These are phyloP conservation scores for Funneliformis mosseae DNA, from an alignment of 192 early-diverging fungal species.

Conservation along the genomic window DNA sequence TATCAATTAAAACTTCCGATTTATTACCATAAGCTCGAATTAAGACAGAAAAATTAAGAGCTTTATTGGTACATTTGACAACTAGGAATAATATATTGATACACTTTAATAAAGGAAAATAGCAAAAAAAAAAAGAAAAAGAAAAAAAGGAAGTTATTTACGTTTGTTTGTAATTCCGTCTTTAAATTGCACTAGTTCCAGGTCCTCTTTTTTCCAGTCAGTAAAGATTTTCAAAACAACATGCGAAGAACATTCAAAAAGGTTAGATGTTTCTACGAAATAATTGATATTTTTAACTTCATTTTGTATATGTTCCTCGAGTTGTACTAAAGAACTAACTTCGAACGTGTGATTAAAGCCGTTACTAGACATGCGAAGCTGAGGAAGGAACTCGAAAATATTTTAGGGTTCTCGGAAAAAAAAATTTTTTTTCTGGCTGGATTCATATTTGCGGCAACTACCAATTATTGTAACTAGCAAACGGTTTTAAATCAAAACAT, in stretches of 20 bases:
- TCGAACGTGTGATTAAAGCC: not conserved
- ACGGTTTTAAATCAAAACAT: no score
- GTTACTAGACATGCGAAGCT: not conserved
- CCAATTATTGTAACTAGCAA: no score
- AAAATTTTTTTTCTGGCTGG: no score
- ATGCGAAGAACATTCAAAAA: constrained; percentile 66
- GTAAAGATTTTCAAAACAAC: constrained; percentile 62
- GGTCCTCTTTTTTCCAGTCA: constrained; percentile 58
- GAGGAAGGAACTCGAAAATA: not conserved
- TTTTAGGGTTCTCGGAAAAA: no score
- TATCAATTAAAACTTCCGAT: constrained; percentile 86
- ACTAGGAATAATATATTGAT: no score
- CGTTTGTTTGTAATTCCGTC: constrained; percentile 84
- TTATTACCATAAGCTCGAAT: constrained; percentile 89
- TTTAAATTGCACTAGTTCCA: constrained; percentile 68
- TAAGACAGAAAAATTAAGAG: constrained; percentile 63
- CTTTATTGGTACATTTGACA: constrained; percentile 69
- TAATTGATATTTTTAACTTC: constrained; percentile 45
- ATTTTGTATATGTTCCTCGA: not conserved
- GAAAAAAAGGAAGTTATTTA: constrained; percentile 34
- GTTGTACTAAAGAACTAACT: not conserved
- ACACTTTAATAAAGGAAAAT: constrained; percentile 1
- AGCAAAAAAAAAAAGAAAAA: not conserved
- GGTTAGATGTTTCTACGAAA: constrained; percentile 53
- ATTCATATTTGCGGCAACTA: no score